Evolutionary conservation across 1,284 basidiomycete species (phyloP).

Genomic region (Sporisorium graminicola): DNA sequence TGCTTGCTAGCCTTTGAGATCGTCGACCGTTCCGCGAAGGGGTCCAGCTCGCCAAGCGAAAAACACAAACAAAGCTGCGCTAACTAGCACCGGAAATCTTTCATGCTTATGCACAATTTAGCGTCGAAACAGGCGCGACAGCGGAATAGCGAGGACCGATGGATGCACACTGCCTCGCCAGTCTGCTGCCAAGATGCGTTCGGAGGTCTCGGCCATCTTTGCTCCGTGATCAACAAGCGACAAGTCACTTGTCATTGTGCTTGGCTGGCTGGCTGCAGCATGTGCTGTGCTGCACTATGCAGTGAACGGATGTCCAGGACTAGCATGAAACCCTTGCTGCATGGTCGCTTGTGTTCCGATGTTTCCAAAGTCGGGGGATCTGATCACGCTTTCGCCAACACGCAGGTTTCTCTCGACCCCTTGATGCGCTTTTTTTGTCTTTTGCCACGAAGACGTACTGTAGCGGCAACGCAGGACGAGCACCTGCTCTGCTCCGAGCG

Average conservation of each 20-base stretch:
- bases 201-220: not conserved
- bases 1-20: too few relatives aligned
- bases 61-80: too few relatives aligned
- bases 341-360: not conserved
- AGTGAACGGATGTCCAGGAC: not conserved
- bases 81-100: too few relatives aligned
- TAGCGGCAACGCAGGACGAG: not conserved
- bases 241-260: not conserved
- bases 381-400: not conserved
- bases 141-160: not conserved
- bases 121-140: not conserved
- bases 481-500: not conserved
- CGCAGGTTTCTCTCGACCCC: not conserved
- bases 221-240: not conserved
- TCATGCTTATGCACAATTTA: too few relatives aligned
- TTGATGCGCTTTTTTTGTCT: not conserved
- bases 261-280: not conserved
- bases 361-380: not conserved
- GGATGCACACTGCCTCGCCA: too few relatives aligned
- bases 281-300: not conserved
- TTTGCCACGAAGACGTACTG: too few relatives aligned
- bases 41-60: too few relatives aligned
- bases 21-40: too few relatives aligned
- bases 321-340: not conserved
- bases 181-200: too few relatives aligned